Evolutionary conservation across 306 rosid genomes (phyloP), one percentile per base, ranked within the genome.

Genomic region (Ormosia emarginata): DNA sequence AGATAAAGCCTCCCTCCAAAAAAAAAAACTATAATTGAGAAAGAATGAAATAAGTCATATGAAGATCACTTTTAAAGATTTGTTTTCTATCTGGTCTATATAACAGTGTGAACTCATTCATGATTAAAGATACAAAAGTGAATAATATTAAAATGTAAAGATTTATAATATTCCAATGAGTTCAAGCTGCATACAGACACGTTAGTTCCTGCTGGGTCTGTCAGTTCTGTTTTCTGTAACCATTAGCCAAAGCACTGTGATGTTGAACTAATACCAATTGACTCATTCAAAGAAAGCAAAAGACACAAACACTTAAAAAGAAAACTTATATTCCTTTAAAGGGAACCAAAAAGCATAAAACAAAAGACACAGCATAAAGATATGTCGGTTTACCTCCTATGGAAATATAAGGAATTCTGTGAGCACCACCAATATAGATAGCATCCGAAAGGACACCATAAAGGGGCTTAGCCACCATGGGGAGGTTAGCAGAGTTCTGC

Each of bases 381-480:
- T 15, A 81, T 13, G 9, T 40, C 4, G 55, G 49, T 70, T 67
- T 82, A 94, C 98, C 99, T 93, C 97, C 99, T 52, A 84, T 84
- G 78, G 77, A 83, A 79, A 95, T 73, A 77, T 93, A 93, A 78
- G 98, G 99, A 4, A 92, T 83, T 79, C 98, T 90, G 55, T 85
- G 98, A 86, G 98, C 95, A 7, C 91, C 94, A n/a, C 80, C 83
- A 65, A 95, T 86, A 68, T 86, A 88, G 66, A 95, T 62, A 50
- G 93, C 87, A 81, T 95, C 99, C 5, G 99, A 95, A 2, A 95
- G 82, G 3, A 95, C 58, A 53, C 99, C 99, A 82, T 88, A 93
- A 2, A 95, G 83, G 8, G 98, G 98, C 66, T 95, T 95, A 49
- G 98, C 98, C 71, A 87, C 93, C 99, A 95, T 95, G 12, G 99